Evolutionary conservation across 176 grass and related monocot species (phyloP).

Genomic region (Elaeis guineensis): DNA sequence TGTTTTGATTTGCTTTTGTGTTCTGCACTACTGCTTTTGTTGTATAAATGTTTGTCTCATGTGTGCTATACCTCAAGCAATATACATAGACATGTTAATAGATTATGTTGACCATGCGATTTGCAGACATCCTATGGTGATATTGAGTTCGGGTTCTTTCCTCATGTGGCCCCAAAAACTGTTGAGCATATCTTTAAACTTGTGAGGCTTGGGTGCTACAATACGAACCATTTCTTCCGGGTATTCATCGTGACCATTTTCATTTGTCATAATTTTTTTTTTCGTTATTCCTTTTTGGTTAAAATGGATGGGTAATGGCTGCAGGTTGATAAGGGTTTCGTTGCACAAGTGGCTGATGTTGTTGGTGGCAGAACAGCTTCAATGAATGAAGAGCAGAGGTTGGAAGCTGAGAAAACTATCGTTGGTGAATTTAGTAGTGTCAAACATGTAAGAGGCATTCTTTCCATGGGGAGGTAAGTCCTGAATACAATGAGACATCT

Average conservation of each 20-base stretch:
- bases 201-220: conserved; percentile 86
- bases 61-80: too few species aligned
- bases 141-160: conserved; percentile 92
- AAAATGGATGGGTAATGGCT: conserved; percentile 4
- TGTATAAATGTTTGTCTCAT: too few species aligned
- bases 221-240: conserved; percentile 93
- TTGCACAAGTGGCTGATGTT: conserved; percentile 92
- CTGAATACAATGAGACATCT: too few species aligned
- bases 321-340: conserved; percentile 94
- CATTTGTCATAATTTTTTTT: not conserved
- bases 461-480: conserved; percentile 91
- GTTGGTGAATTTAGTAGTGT: conserved; percentile 94
- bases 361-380: conserved; percentile 64
- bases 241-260: conserved; percentile 14
- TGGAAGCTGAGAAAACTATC: conserved; percentile 69
- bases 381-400: conserved; percentile 67
- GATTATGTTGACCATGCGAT: conserved; percentile 11
- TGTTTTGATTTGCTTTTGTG: too few species aligned
- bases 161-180: conserved; percentile 77
- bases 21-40: too few species aligned
- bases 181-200: conserved; percentile 93
- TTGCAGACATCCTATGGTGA: conserved; percentile 82
- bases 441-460: conserved; percentile 92
- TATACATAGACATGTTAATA: too few species aligned
- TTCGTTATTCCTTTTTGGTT: not conserved